Conservation (phyloP, 2,329 filamentous ascomycete species). For the Fusarium irregulare region DNA sequence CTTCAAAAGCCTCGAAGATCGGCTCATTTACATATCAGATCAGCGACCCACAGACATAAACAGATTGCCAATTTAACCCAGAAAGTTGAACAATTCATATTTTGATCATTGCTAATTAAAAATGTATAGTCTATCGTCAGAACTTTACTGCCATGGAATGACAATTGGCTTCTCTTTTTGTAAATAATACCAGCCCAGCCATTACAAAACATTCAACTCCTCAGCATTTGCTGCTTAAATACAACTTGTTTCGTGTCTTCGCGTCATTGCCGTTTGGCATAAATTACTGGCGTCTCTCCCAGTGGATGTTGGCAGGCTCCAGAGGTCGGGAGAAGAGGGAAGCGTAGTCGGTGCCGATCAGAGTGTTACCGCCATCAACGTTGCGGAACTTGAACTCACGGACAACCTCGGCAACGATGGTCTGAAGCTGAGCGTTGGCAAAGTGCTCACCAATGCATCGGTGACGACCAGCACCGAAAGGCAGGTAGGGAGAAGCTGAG, state of each 20-base stretch:
- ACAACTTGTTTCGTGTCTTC: conserved; percentile 40
- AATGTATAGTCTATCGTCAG: conserved; percentile 41
- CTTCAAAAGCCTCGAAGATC: conserved; percentile 4
- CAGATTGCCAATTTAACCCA: not conserved
- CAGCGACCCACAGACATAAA: not conserved
- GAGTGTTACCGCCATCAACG: conserved; percentile 73
- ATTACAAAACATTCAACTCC: conserved; percentile 45
- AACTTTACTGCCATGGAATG: conserved; percentile 36
- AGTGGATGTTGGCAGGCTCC: conserved; percentile 77
- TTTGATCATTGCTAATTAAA: conserved; percentile 45
- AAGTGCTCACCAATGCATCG: conserved; percentile 98
- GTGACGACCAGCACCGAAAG: conserved; percentile 92
- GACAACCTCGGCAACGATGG: conserved; percentile 82
- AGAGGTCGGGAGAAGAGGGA: conserved; percentile 80
- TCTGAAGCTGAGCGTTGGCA: conserved; percentile 90
- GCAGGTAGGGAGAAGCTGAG: conserved; percentile 87
- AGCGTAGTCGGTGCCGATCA: conserved; percentile 76
- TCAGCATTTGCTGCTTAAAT: conserved; percentile 45
- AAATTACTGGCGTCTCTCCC: conserved; percentile 72
- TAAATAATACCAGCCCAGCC: conserved; percentile 37
- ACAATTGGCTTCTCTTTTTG: conserved; percentile 41
- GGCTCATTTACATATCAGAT: conserved; percentile 4
- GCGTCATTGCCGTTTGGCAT: conserved; percentile 18
- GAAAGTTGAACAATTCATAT: conserved; percentile 7
- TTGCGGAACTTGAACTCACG: conserved; percentile 84